These are phyloP conservation scores for Schoenoplectus tabernaemontani DNA, from an alignment of 202 grass and related monocot genomes.

Conservation along the genomic window DNA sequence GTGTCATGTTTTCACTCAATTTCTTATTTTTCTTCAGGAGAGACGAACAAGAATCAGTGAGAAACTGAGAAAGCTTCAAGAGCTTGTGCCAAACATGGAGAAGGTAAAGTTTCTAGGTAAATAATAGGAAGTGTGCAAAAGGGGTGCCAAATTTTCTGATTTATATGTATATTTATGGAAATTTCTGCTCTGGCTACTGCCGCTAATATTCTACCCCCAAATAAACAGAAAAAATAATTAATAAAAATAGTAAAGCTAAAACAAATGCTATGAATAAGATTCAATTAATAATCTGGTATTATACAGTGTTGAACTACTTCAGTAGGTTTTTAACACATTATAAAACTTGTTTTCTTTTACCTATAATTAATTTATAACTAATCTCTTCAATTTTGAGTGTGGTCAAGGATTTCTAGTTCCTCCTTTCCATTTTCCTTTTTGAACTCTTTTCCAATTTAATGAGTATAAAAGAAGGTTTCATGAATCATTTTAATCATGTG, in stretches of 20 bases:
- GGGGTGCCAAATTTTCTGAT: background rate
- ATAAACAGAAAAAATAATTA: background rate
- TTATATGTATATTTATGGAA: background rate
- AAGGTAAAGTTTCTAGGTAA: slow-evolving; percentile 31
- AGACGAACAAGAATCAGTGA: slow-evolving; percentile 58
- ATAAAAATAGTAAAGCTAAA: background rate
- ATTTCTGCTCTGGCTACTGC: too few species aligned
- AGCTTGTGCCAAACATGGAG: slow-evolving; percentile 64
- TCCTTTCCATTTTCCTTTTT: background rate
- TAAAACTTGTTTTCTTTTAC: background rate
- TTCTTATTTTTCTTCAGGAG: slow-evolving; percentile 23
- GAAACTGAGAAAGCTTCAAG: slow-evolving; percentile 55
- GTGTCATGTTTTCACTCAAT: background rate
- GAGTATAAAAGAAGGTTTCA: background rate
- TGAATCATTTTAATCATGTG: too few species aligned
- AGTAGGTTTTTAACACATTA: background rate
- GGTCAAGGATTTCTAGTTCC: background rate
- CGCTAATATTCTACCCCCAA: background rate
- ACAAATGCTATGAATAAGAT: background rate
- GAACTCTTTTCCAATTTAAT: background rate
- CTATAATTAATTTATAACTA: too few species aligned
- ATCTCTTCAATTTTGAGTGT: background rate
- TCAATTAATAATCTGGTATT: background rate
- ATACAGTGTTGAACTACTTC: background rate
- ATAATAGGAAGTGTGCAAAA: background rate